Conservation (phyloP, 2,329 filamentous ascomycete genomes). For the Colletotrichum lentis region DNA sequence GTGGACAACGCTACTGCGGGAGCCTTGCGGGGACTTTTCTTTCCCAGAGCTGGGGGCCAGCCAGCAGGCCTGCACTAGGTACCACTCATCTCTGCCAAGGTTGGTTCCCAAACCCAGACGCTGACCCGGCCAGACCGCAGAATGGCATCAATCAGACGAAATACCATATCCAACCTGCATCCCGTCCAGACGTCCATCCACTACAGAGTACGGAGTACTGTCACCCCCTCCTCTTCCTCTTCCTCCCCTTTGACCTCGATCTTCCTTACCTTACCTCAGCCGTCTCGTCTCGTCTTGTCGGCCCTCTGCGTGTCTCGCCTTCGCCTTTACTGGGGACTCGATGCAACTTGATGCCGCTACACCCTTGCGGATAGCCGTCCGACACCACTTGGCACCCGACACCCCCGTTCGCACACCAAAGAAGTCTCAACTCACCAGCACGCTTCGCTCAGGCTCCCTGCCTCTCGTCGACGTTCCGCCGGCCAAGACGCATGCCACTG, state of each 20-base stretch:
- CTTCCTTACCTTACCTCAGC: slow-evolving; percentile 20
- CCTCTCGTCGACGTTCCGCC: slow-evolving; percentile 23
- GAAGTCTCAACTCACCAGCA: not conserved
- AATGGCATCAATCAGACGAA: slow-evolving; percentile 37
- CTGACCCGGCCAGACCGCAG: slow-evolving; percentile 21
- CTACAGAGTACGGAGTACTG: too few relatives aligned
- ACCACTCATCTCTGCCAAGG: slow-evolving; percentile 15
- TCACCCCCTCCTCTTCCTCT: not conserved
- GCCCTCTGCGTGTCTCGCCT: slow-evolving; percentile 20
- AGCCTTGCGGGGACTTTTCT: slow-evolving; percentile 5
- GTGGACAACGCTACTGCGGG: not conserved
- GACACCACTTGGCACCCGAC: slow-evolving; percentile 28
- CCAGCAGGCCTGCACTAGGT: not conserved
- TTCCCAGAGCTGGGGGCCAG: too few relatives aligned
- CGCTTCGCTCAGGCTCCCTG: not conserved
- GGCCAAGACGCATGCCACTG: slow-evolving; percentile 36
- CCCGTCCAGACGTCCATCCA: slow-evolving; percentile 22
- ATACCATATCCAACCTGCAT: slow-evolving; percentile 26
- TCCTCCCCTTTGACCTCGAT: slow-evolving; percentile 27
- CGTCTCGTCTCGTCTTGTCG: slow-evolving; percentile 21
- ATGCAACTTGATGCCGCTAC: slow-evolving; percentile 33
- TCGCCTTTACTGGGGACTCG: slow-evolving; percentile 34
- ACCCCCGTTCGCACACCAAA: slow-evolving; percentile 14
- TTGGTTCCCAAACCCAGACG: slow-evolving; percentile 16
- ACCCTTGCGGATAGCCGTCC: slow-evolving; percentile 36